Evolutionary conservation across 306 rosid species (phyloP), one percentile per base, ranked within the genome.

Genomic region (Begonia peltatifolia): DNA sequence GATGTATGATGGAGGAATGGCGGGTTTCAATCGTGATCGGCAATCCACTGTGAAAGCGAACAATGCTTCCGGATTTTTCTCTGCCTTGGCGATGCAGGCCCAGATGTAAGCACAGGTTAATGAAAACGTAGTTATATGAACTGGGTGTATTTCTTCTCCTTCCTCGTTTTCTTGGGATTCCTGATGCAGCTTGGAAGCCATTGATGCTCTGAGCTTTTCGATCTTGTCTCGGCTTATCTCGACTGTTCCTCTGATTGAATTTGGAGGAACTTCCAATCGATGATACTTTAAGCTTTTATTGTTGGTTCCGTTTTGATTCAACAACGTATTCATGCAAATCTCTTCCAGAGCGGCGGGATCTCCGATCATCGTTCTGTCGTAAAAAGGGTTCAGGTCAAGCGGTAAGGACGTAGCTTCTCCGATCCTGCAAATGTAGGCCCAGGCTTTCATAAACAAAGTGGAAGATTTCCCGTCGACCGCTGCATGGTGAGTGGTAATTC

Each of bases 61-160:
- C 10, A 9, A 9, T 6, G 35, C 12, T 41, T 56, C 60, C 48
- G 47, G 44, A 18, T 47, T 47, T 46, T 48, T 58, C 55, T 47
- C 50, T 18, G 65, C 65, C 56, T 62, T 66, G 43, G 36, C 61
- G 42, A 71, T 10, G 11, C 76, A 71, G 53, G 50, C 59, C 65
- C 62, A 71, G 3, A 48, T 53, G 52, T 57, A 71, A 38, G 59
- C 63, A 35, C 44, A 61, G 10, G 63, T 42, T 38, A 71, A 1
- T 7, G 56, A 46, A 13, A 64, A 71, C 1, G 54, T 15, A 8
- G 76, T 64, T 12, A 57, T 10, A 14, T 60, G 63, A 36, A 46
- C 3, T 4, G 17, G 6, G 4, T 44, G 9, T 10, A 2, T 11
- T 44, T 10, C 48, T 44, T 6, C 46, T 42, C 1, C 12, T 2